These are phyloP conservation scores for Penicillium occitanis DNA, from an alignment of 2,329 filamentous ascomycete genomes.

Conservation along the genomic window DNA sequence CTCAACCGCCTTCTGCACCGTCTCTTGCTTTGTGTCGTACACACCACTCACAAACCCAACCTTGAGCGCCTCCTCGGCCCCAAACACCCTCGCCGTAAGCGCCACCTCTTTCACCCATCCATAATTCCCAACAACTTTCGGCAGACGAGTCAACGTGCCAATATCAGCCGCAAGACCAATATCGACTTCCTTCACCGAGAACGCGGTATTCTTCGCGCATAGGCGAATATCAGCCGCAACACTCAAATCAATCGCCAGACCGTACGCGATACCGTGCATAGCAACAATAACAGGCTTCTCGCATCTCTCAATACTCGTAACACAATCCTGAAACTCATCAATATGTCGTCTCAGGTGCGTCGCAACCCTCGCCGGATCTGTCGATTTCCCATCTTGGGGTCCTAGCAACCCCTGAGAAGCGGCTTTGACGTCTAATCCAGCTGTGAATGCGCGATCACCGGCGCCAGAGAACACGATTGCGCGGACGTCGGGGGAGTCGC, in stretches of 20 bases:
- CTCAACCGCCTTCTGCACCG: conserved; percentile 62
- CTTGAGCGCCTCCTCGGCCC: conserved; percentile 44
- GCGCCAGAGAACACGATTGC: conserved; percentile 76
- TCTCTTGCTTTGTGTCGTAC: conserved; percentile 56
- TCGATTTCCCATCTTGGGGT: conserved; percentile 28
- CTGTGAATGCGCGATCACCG: conserved; percentile 79
- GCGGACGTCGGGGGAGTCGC: conserved; percentile 69
- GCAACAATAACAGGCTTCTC: conserved; percentile 88
- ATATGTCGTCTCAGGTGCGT: conserved; percentile 66
- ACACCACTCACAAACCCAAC: conserved; percentile 48
- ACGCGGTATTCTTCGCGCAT: conserved; percentile 37
- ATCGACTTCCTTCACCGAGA: conserved; percentile 52
- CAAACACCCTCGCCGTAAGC: conserved; percentile 46
- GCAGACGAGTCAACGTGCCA: conserved; percentile 48
- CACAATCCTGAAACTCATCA: conserved; percentile 74
- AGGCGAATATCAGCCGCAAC: conserved; percentile 47
- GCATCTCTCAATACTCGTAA: conserved; percentile 76
- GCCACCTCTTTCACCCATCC: conserved; percentile 53
- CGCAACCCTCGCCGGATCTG: conserved; percentile 66
- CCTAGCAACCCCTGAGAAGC: conserved; percentile 48
- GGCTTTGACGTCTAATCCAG: conserved; percentile 79
- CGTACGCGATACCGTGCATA: conserved; percentile 74
- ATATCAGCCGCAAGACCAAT: conserved; percentile 52
- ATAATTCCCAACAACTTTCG: conserved; percentile 47
- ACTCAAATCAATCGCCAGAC: conserved; percentile 68